Base-by-base conservation (phyloP, 2,329 filamentous ascomycete species). In the Didymella pomorum region DNA sequence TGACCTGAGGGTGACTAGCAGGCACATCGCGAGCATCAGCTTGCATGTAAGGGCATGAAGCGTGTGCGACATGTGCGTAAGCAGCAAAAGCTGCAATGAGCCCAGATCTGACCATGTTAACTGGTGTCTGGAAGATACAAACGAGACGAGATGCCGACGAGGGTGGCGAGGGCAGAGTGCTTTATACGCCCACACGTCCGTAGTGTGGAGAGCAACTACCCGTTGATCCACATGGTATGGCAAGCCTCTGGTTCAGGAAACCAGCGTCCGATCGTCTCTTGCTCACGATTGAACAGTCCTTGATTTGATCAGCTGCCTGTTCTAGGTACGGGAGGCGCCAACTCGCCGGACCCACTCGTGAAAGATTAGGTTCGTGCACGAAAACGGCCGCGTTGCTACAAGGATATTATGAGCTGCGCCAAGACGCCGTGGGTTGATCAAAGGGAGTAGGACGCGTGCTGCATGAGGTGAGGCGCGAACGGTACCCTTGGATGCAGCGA, bases 1-100 rank as follows among this genome's bases (percentile, higher is more conserved):
- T 71, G 53, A 72, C 65, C 37, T 61, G 61, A 56, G 70, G 68
- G 51, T 76, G 73, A 43, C 66, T 59, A 9, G 66, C 66, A 28
- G 73, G 71, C 37, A 71, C 56, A 44, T 71, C 68, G 41, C 62
- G 65, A 60, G 69, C 62, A 43, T 75, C 68, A 25, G 58, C 63
- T 26, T 70, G 67, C 76, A 78, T 78, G 51, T 69, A 75, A n/a
- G 76, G 76, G 51, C 76, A 78, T 61, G 60, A 63, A 52, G 70
- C 70, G 37, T 69, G 49, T 28, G 64, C 63, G 56, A 71, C 37
- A 25, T 64, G 64, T 42, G 57, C 54, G 41, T 59, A 67, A 47
- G 65, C 67, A 64, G 71, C 67, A 25, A 73, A 45, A 25, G 68
- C 68, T 52, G 66, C 65, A 42, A 76, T 55, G 46, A 69, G 47